Evolutionary conservation across 1,139 yeast genomes (phyloP).

Genomic region (Zygosaccharomyces pseudobailii): DNA sequence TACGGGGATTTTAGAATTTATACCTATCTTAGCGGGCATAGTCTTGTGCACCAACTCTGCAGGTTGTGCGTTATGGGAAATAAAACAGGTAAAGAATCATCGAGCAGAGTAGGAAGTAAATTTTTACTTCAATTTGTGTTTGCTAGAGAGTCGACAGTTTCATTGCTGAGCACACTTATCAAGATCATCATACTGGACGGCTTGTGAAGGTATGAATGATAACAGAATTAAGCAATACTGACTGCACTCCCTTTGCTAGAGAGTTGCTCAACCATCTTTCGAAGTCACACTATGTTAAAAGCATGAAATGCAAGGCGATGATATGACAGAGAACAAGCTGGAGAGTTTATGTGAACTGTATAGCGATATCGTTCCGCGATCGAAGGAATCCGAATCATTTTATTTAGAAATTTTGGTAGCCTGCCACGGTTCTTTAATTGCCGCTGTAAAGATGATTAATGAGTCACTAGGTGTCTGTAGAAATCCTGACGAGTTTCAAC

Average conservation of each 20-base stretch:
- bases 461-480: conserved; percentile 7
- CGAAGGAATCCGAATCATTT: conserved; percentile 6
- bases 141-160: background rate
- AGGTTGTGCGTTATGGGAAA: conserved; percentile 17
- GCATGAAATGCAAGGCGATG: background rate
- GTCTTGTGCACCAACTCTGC: conserved; percentile 10
- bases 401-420: conserved; percentile 10
- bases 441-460: conserved; percentile 6
- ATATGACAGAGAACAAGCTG: conserved; percentile 9
- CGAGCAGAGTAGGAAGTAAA: background rate
- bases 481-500: background rate
- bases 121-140: background rate
- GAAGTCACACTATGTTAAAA: background rate
- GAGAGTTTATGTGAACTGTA: conserved; percentile 3
- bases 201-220: too few species aligned
- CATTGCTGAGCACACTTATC: background rate
- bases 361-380: conserved; percentile 5
- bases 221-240: too few species aligned
- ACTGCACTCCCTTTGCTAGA: too few species aligned
- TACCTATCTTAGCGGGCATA: conserved; percentile 15
- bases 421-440: conserved; percentile 8
- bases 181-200: too few species aligned
- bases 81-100: conserved; percentile 3
- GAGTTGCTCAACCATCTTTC: too few species aligned
- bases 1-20: conserved; percentile 12